Evolutionary conservation across 1,139 yeast genomes (phyloP).

Genomic region (Pneumocystis oryctolagi): DNA sequence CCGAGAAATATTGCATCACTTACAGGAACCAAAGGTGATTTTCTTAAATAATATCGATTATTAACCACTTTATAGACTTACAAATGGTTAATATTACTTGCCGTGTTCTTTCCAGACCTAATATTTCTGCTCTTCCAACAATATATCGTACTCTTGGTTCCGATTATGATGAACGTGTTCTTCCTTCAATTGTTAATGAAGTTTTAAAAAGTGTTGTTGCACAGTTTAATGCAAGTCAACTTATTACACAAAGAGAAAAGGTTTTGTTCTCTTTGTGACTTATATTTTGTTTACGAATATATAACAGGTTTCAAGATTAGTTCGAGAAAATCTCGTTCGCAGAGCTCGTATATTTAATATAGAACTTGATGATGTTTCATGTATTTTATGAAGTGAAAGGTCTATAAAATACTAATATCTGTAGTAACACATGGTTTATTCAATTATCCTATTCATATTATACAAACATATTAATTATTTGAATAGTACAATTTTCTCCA

Average conservation of each 20-base stretch:
- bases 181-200: slow-evolving; percentile 94
- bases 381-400: slow-evolving; percentile 4
- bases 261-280: slow-evolving; percentile 27
- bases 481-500: slow-evolving; percentile 93
- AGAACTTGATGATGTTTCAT: slow-evolving; percentile 79
- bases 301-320: slow-evolving; percentile 43
- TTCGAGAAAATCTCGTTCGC: slow-evolving; percentile 77
- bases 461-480: not conserved
- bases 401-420: not conserved
- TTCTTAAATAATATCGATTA: not conserved
- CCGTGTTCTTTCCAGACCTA: slow-evolving; percentile 87
- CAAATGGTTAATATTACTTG: slow-evolving; percentile 99
- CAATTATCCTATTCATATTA: not conserved
- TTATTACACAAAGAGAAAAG: slow-evolving; percentile 94
- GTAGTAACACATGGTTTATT: slow-evolving; percentile 4
- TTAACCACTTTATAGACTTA: slow-evolving; percentile 29
- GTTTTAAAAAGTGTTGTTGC: slow-evolving; percentile 94
- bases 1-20: slow-evolving; percentile 95
- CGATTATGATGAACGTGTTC: slow-evolving; percentile 90
- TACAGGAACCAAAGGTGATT: slow-evolving; percentile 75
- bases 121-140: slow-evolving; percentile 57
- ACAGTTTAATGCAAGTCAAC: slow-evolving; percentile 93
- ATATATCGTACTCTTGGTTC: slow-evolving; percentile 83
- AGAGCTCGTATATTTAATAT: slow-evolving; percentile 86
- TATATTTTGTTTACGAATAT: not conserved